Percentiles rank a stretch among this genome's conserved stretches.
Conservation (phyloP, 352 stramenopile species). For the Phytophthora idaei region DNA sequence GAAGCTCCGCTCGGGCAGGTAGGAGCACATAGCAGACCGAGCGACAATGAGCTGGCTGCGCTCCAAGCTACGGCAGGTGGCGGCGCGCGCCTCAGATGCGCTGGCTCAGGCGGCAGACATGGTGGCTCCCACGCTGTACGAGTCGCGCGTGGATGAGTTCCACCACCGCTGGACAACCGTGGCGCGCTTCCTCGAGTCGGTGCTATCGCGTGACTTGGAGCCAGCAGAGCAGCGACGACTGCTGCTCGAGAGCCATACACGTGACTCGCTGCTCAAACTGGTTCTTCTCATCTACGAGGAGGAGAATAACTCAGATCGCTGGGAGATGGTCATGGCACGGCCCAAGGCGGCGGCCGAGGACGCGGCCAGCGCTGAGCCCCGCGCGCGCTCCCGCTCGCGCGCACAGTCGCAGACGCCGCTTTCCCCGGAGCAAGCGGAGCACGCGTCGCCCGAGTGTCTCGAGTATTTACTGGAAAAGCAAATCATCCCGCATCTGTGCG, state of each 20-base stretch:
- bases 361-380: slow-evolving; percentile 18
- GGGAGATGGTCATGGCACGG: slow-evolving; percentile 60
- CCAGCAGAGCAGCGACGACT: slow-evolving; percentile 73
- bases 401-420: slow-evolving; percentile 28
- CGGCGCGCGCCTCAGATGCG: slow-evolving; percentile 69
- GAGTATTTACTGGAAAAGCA: slow-evolving; percentile 88
- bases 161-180: slow-evolving; percentile 85
- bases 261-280: slow-evolving; percentile 84
- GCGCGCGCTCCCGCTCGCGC: slow-evolving; percentile 16
- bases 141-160: slow-evolving; percentile 85
- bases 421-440: slow-evolving; percentile 30
- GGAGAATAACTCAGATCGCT: slow-evolving; percentile 74
- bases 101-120: slow-evolving; percentile 82
- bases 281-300: slow-evolving; percentile 88
- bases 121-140: slow-evolving; percentile 81
- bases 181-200: slow-evolving; percentile 75
- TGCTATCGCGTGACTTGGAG: slow-evolving; percentile 71
- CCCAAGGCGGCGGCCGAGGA: slow-evolving; percentile 33
- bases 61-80: slow-evolving; percentile 80
- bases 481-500: slow-evolving; percentile 80
- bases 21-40: neutral
- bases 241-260: slow-evolving; percentile 80
- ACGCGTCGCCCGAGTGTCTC: slow-evolving; percentile 66
- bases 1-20: neutral
- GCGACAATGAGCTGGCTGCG: slow-evolving; percentile 69